Percentiles rank a stretch among this genome's conserved stretches.
Conservation (phyloP, 306 rosid species). For the Glycine soja region DNA sequence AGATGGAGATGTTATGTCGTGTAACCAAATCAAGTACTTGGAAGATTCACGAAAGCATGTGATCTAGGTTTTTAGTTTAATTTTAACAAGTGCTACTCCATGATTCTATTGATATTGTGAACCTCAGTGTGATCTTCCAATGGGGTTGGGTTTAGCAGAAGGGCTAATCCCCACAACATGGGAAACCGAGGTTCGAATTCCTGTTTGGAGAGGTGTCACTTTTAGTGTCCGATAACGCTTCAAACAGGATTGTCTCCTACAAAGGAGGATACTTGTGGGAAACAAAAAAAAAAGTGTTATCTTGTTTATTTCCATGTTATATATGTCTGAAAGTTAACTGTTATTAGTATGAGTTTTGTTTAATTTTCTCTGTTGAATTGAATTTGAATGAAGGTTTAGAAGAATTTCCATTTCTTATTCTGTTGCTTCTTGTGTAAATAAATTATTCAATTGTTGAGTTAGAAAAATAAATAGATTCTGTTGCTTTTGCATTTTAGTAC, state of each 20-base stretch:
- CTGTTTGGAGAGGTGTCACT: not conserved
- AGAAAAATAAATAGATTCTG: too few relatives aligned
- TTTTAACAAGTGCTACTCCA: not conserved
- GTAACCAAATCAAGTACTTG: constrained; percentile 8
- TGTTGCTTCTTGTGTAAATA: too few relatives aligned
- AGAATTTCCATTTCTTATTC: not conserved
- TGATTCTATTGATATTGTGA: not conserved
- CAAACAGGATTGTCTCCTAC: not conserved
- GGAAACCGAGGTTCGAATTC: not conserved
- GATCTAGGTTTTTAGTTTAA: not conserved
- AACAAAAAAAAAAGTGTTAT: not conserved
- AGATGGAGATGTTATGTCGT: not conserved
- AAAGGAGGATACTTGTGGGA: not conserved
- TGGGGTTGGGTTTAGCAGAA: not conserved
- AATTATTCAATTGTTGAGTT: too few relatives aligned
- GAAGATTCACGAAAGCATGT: not conserved
- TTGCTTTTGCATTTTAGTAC: not conserved
- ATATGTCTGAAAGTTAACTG: not conserved
- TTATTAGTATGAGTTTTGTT: constrained; percentile 1
- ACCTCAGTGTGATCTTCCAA: not conserved
- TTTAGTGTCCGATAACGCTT: not conserved
- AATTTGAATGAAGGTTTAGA: constrained; percentile 22
- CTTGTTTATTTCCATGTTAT: not conserved
- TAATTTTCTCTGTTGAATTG: constrained; percentile 13
- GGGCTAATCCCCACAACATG: not conserved